Percentiles rank a stretch among this genome's conserved stretches.
Conservation (phyloP, 306 rosid species). For the Inga oerstediana region DNA sequence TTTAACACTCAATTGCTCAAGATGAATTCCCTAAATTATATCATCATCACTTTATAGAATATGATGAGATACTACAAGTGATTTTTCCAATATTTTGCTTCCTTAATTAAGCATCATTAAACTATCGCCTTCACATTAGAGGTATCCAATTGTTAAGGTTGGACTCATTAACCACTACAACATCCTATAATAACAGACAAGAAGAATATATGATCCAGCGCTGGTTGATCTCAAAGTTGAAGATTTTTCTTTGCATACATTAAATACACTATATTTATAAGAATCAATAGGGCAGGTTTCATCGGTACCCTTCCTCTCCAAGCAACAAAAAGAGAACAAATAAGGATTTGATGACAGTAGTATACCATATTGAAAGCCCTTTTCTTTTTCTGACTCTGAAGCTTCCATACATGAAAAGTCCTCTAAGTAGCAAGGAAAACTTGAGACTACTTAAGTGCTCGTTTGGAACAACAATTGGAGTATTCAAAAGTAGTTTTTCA, state of each 20-base stretch:
- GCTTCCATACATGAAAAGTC: neutral
- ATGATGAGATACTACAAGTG: neutral
- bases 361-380: neutral
- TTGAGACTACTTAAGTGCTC: neutral
- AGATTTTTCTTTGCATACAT: neutral
- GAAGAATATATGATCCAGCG: neutral
- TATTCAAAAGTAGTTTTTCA: too few relatives aligned
- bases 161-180: neutral
- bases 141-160: neutral
- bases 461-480: too few relatives aligned
- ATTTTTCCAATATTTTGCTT: neutral
- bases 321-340: neutral
- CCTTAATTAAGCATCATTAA: neutral
- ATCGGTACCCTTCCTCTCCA: neutral
- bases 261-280: neutral
- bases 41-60: neutral
- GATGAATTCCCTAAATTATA: neutral
- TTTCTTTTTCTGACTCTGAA: neutral
- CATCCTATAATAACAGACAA: neutral
- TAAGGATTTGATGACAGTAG: neutral
- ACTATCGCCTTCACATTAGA: neutral
- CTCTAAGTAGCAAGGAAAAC: neutral
- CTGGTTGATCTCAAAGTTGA: neutral
- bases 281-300: neutral
- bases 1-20: neutral